Evolutionary conservation across 257 asterid genomes (phyloP).

Genomic region (Jacaranda mimosifolia): DNA sequence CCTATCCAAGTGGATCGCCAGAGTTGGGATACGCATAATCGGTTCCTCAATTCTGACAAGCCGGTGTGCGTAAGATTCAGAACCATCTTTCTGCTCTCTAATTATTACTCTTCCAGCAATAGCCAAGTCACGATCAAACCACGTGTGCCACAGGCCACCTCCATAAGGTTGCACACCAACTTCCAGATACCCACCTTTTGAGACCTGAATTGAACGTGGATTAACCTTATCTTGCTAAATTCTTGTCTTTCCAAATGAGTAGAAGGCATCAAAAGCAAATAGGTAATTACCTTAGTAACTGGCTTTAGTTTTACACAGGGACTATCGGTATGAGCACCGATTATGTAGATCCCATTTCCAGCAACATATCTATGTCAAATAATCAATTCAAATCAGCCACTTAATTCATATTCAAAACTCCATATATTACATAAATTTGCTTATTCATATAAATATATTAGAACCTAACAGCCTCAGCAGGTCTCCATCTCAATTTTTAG

Average conservation of each 20-base stretch:
- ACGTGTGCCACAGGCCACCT: constrained; percentile 98
- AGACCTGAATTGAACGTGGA: constrained; percentile 54
- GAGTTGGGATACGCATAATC: constrained; percentile 93
- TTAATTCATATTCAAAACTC: not conserved
- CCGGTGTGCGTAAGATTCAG: constrained; percentile 65
- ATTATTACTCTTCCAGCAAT: constrained; percentile 90
- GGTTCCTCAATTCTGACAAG: constrained; percentile 87
- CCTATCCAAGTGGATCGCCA: constrained; percentile 98
- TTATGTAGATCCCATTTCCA: constrained; percentile 83
- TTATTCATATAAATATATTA: not conserved
- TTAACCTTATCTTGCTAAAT: not conserved
- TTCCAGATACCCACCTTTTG: constrained; percentile 89
- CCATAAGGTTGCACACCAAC: constrained; percentile 98
- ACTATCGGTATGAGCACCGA: constrained; percentile 99
- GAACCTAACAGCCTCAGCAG: not conserved
- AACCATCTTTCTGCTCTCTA: constrained; percentile 67
- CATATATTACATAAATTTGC: not conserved
- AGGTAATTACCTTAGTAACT: constrained; percentile 68
- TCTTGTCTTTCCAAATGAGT: not conserved
- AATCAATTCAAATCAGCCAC: constrained; percentile 32
- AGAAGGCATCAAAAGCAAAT: not conserved
- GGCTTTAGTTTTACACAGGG: constrained; percentile 93
- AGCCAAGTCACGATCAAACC: constrained; percentile 96
- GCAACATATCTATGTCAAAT: constrained; percentile 66
- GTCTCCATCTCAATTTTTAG: not conserved